Conservation (phyloP, 257 asterid genomes). For the Gentiana straminea region DNA sequence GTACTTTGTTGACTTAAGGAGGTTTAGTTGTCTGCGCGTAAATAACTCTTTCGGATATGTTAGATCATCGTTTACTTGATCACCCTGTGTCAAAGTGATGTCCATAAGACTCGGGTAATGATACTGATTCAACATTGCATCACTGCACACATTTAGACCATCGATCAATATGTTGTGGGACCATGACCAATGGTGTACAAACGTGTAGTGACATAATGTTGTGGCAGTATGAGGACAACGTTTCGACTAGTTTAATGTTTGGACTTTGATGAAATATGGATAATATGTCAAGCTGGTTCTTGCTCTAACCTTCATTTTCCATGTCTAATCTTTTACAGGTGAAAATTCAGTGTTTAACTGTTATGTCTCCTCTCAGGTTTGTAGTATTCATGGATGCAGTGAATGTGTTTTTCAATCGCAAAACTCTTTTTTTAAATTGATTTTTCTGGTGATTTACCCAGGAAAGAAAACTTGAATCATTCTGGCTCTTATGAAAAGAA, state of each 20-base stretch:
- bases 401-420: conserved; percentile 4
- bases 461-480: conserved; percentile 39
- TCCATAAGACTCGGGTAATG: no score
- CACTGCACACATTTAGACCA: no score
- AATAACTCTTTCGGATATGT: neutral
- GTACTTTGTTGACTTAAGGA: no score
- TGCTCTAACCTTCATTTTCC: conserved; percentile 6
- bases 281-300: neutral
- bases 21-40: neutral
- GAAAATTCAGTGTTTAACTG: conserved; percentile 56
- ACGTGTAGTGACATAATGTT: no score
- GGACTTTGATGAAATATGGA: no score
- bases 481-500: conserved; percentile 26
- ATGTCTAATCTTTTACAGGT: conserved; percentile 34
- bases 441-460: conserved; percentile 17
- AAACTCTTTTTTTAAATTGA: conserved; percentile 10
- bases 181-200: no score
- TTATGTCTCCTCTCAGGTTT: conserved; percentile 49
- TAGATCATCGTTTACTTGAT: neutral
- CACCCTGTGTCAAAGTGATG: neutral
- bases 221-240: no score
- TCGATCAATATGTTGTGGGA: no score
- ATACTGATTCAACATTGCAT: no score
- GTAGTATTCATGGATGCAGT: conserved; percentile 12
- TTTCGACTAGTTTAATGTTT: no score